Base-by-base conservation (phyloP, 2,329 filamentous ascomycete species). In the Biscogniauxia mediterranea region DNA sequence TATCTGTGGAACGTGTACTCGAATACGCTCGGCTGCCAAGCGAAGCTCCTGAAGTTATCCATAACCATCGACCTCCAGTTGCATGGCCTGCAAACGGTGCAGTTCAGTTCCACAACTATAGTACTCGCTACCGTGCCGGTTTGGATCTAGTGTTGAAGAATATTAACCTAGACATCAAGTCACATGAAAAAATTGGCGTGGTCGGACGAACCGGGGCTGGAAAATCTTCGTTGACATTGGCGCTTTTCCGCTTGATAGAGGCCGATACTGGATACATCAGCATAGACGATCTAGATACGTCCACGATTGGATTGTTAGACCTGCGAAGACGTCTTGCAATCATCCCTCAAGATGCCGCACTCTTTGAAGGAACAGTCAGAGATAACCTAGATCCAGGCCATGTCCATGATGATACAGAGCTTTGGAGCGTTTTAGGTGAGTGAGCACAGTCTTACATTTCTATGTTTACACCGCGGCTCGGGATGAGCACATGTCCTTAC, bases 161-260 rank as follows among this genome's bases (percentile, higher is more conserved):
- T 73, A 88, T 99, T 77, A 94, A 86, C 70, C 81, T 99, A 15
- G 88, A 92, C 74, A 96, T 99, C 81, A 96, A 96, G 79, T 89
- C 94, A 5, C 92, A 93, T 72, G 95, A 99, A 81, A 99, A 98
- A 83, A 95, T 99, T 75, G 95, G 95, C 63, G 93, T 99, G 11
- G 95, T 99, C 32, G 95, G 95, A 59, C 90, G 95, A 55, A 99
- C 95, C 0, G 95, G 95, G 58, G 95, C 95, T 32, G 95, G 95
- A 73, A 99, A 99, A 80, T 96, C 92, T 63, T 97, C 93, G 9
- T 80, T 99, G 64, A 98, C 95, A 0, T 82, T 99, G 64, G 89
- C 95, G 1, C 81, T 99, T 20, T 99, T 99, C 85, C 88, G 96
- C 57, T 93, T 99, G 68, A 98, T 99, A 64, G 96, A 99, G 78